phyloP scores from a whole-genome alignment of 306 rosid genomes.

The Dicorynia guianensis region DNA sequence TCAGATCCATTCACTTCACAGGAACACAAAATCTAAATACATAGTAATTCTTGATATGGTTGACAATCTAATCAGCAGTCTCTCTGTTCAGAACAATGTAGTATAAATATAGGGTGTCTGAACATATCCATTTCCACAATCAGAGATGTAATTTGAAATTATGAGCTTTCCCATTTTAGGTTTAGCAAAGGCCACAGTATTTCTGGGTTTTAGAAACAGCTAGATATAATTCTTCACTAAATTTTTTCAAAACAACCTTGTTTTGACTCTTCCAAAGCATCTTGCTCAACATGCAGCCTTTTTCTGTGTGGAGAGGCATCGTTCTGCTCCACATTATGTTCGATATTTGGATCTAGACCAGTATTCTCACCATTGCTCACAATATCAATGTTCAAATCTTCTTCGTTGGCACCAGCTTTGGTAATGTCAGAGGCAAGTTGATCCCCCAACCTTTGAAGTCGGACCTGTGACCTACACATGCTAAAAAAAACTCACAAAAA shows the following conservation, averaged over 20 bases:
- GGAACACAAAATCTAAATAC: conserved; percentile 10
- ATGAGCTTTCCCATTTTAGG: conserved; percentile 25
- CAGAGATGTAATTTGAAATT: conserved; percentile 4
- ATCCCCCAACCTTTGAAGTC: conserved; percentile 79
- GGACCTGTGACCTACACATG: conserved; percentile 73
- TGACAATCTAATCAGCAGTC: too few relatives aligned
- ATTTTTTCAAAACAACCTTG: conserved; percentile 53
- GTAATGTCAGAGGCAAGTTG: conserved; percentile 75
- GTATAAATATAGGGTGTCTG: not conserved
- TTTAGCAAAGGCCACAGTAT: conserved; percentile 16
- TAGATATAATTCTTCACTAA: not conserved
- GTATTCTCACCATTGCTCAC: conserved; percentile 75
- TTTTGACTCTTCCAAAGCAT: conserved; percentile 56
- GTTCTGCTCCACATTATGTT: conserved; percentile 57
- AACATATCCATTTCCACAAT: conserved; percentile 9
- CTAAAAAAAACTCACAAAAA: conserved; percentile 36
- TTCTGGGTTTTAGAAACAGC: conserved; percentile 24
- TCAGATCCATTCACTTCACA: conserved; percentile 9
- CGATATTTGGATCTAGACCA: conserved; percentile 51
- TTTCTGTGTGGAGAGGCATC: conserved; percentile 63
- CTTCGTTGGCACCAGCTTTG: conserved; percentile 70
- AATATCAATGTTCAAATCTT: conserved; percentile 81
- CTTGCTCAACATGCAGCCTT: conserved; percentile 52
- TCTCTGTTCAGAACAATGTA: not conserved
- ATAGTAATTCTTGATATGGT: not conserved